Evolutionary conservation across 371 early-diverging fungal genomes (phyloP), one percentile per base, ranked within the genome.

Genomic region (Blastocladiella emersonii): DNA sequence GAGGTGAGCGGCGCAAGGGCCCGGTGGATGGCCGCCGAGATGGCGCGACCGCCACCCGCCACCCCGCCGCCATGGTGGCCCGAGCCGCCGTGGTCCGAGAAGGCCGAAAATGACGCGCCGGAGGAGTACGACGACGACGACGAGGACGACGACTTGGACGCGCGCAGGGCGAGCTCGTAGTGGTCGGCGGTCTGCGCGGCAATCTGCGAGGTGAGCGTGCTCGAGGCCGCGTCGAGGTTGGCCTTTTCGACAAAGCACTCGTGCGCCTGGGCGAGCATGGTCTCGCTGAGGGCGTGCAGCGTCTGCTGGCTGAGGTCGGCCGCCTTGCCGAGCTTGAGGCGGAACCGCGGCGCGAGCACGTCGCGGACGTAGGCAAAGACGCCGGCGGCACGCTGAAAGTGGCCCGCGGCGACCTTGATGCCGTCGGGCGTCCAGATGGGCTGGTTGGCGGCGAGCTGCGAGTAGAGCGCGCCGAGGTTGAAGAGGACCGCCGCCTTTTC

Each of bases 211-310:
- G 65, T 74, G 1, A 73, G 67, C 1, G 68, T 27, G 51, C 73
- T 74, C 34, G 70, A 71, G 17, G 66, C 63, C 32, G 69, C 67
- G n/a, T 77, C 76, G 30, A 73, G 66, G 45, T 64, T 70, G 1
- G 79, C 78, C 57, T 74, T 75, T 39, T 76, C 75, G 41, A 67
- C 75, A 63, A 68, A 78, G 67, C 81, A 78, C 61, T 80, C 78
- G 45, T 68, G 60, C 0, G 81, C 75, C 56, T 80, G 81, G 3
- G 77, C 76, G 3, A 77, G 66, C 74, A 79, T 71, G 13, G 79
- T 32, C 49, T 73, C 68, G 8, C 66, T 64, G 7, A 57, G n/a
- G 15, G 76, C 76, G 2, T 73, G 70, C 30, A 80, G 56, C 4
- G 72, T 73, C 8, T 45, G 34, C 61, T 78, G 77, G 25, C 62